phyloP scores from a whole-genome alignment of 1,139 yeast species.

The Debaryomyces nepalensis region DNA sequence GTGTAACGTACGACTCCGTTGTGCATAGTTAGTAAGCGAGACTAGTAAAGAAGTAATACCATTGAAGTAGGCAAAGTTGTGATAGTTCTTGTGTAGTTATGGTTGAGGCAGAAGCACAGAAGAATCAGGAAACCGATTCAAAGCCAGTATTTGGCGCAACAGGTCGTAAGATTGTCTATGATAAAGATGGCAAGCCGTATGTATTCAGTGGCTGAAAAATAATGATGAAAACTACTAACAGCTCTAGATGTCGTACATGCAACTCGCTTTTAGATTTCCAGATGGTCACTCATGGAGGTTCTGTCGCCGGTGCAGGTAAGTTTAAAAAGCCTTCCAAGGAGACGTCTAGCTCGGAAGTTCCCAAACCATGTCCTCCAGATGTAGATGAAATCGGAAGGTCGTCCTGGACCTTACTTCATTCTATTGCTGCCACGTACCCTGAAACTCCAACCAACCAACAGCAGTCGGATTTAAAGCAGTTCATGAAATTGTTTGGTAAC shows the following conservation, averaged over 20 bases:
- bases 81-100: neutral
- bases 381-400: constrained; percentile 79
- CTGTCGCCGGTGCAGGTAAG: constrained; percentile 18
- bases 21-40: constrained; percentile 8
- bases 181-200: constrained; percentile 90
- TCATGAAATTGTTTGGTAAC: constrained; percentile 71
- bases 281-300: constrained; percentile 49
- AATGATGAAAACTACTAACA: constrained; percentile 23
- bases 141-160: constrained; percentile 54
- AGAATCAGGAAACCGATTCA: neutral
- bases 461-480: constrained; percentile 73
- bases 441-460: constrained; percentile 61
- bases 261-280: constrained; percentile 78
- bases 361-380: constrained; percentile 82
- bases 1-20: constrained; percentile 7
- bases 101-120: constrained; percentile 2
- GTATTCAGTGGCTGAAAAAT: constrained; percentile 28
- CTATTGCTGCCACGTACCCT: constrained; percentile 91
- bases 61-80: too few relatives aligned
- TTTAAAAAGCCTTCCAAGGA: constrained; percentile 11
- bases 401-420: constrained; percentile 91
- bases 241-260: constrained; percentile 75
- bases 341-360: constrained; percentile 22
- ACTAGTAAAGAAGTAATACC: too few relatives aligned
- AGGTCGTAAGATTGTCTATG: constrained; percentile 77